Percentiles rank a stretch among this genome's conserved stretches.
Conservation (phyloP, 2,329 filamentous ascomycete species). For the Apiospora saccharicola region DNA sequence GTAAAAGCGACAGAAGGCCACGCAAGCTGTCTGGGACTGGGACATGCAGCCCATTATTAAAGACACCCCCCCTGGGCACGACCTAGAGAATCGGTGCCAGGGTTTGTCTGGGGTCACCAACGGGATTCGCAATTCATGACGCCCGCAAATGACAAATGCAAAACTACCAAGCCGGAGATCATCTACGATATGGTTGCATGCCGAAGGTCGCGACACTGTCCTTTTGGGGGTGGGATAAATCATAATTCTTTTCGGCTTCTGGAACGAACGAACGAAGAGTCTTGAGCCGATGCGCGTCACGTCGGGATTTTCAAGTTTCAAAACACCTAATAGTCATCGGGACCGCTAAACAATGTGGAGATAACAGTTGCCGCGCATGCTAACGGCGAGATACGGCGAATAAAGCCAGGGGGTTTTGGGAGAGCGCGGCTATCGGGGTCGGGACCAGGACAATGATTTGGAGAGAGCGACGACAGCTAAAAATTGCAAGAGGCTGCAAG, state of each 20-base stretch:
- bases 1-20: conserved; percentile 10
- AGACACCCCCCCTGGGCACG: not conserved
- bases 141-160: conserved; percentile 7
- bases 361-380: not conserved
- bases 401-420: no score
- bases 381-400: conserved; percentile 6
- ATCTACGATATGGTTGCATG: conserved; percentile 9
- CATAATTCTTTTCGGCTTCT: not conserved
- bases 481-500: no score
- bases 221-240: not conserved
- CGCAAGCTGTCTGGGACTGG: conserved; percentile 20
- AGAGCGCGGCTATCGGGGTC: no score
- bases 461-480: not conserved
- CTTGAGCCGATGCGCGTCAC: not conserved
- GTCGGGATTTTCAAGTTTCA: not conserved
- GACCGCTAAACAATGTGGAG: not conserved
- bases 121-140: conserved; percentile 19
- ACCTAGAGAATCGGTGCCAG: not conserved
- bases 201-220: not conserved
- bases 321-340: conserved; percentile 1
- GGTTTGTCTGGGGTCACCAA: not conserved
- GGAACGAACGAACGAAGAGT: not conserved
- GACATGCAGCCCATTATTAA: conserved; percentile 17
- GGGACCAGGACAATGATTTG: not conserved
- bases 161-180: conserved; percentile 13